phyloP scores from a whole-genome alignment of 2,329 filamentous ascomycete species.

The Coniella lustricola region DNA sequence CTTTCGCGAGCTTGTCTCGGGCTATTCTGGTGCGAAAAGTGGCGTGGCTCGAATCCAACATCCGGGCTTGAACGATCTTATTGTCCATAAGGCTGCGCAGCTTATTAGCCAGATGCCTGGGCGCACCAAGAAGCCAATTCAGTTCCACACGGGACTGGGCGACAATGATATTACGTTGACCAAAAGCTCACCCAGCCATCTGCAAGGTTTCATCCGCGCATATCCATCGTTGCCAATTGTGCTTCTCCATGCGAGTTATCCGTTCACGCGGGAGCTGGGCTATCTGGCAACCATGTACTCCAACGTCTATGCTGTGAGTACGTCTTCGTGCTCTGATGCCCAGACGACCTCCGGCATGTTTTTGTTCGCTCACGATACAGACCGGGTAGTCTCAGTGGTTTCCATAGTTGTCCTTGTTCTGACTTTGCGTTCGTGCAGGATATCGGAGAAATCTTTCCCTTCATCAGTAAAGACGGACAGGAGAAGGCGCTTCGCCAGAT shows the following conservation, averaged over 20 bases:
- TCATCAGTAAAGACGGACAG: conserved; percentile 69
- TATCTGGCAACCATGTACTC: conserved; percentile 71
- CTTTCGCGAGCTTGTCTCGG: conserved; percentile 29
- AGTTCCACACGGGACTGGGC: conserved; percentile 78
- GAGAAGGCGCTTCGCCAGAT: conserved; percentile 63
- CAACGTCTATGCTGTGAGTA: conserved; percentile 60
- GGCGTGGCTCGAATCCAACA: conserved; percentile 51
- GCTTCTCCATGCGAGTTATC: conserved; percentile 73
- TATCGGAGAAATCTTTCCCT: conserved; percentile 76
- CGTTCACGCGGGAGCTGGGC: conserved; percentile 69
- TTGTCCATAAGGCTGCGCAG: conserved; percentile 58
- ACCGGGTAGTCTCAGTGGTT: too few species aligned
- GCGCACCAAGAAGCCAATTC: conserved; percentile 60
- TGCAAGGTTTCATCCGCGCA: conserved; percentile 65
- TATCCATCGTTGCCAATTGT: conserved; percentile 68
- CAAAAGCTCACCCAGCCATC: conserved; percentile 64
- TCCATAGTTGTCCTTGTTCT: background rate
- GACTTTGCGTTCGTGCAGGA: conserved; percentile 34
- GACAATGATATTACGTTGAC: conserved; percentile 70
- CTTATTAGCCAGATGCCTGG: conserved; percentile 42
- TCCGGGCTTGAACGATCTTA: conserved; percentile 59
- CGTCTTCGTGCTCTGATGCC: background rate
- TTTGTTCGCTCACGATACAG: background rate
- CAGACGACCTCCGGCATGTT: background rate
- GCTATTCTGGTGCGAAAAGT: conserved; percentile 22